phyloP scores from a whole-genome alignment of 1,284 basidiomycete species.

The Amylostereum areolatum region DNA sequence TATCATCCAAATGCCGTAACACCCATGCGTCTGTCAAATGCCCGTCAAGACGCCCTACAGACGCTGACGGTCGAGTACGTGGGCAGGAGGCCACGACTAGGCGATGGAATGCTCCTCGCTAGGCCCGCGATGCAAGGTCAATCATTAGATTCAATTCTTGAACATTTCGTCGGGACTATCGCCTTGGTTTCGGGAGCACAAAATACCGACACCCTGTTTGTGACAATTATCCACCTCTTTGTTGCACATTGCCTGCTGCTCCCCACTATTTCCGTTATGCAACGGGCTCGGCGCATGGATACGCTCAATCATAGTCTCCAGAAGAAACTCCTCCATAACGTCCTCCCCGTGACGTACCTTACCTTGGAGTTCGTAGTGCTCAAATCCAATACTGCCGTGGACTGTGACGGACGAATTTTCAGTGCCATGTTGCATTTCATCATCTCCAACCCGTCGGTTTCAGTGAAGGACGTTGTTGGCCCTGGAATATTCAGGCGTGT shows the following conservation, averaged over 20 bases:
- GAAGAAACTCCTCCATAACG: constrained; percentile 22
- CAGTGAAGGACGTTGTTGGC: constrained; percentile 27
- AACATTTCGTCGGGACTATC: background rate
- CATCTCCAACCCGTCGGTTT: constrained; percentile 16
- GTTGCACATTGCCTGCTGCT: constrained; percentile 38
- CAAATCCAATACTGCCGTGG: constrained; percentile 20
- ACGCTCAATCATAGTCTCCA: constrained; percentile 24
- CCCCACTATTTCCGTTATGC: constrained; percentile 33
- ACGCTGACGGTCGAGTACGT: constrained; percentile 8
- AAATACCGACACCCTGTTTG: too few species aligned
- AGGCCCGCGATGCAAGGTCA: background rate
- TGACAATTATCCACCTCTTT: constrained; percentile 27
- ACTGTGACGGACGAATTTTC: constrained; percentile 51
- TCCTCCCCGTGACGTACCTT: constrained; percentile 34
- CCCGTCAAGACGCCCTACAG: constrained; percentile 5
- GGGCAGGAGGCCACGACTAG: too few species aligned
- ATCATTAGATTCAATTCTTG: background rate
- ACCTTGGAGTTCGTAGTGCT: constrained; percentile 22
- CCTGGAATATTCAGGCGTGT: constrained; percentile 17
- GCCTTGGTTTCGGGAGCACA: background rate
- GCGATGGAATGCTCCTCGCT: too few species aligned
- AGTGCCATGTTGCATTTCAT: constrained; percentile 31
- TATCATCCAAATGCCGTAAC: constrained; percentile 17
- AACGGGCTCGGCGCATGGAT: constrained; percentile 33
- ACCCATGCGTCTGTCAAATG: constrained; percentile 15